Evolutionary conservation across 768 basidiomycete species (phyloP).

Genomic region (Pleurotus giganteus): DNA sequence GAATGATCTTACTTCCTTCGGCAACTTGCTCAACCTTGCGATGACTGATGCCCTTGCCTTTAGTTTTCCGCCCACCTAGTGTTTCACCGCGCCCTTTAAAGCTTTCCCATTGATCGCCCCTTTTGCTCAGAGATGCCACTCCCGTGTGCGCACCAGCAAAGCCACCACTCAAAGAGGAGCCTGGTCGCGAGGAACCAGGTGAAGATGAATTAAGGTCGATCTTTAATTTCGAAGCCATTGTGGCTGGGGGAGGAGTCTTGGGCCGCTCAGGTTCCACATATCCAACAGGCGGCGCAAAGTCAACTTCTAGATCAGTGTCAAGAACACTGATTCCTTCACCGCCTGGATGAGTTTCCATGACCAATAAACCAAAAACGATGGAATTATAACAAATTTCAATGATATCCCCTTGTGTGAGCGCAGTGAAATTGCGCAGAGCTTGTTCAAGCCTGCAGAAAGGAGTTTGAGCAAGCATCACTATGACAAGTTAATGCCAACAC

Average conservation of each 20-base stretch:
- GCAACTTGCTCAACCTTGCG: constrained; percentile 79
- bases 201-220: constrained; percentile 88
- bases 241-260: constrained; percentile 74
- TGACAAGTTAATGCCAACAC: constrained; percentile 26
- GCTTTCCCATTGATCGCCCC: constrained; percentile 85
- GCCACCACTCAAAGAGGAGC: constrained; percentile 68
- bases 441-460: constrained; percentile 74
- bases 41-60: constrained; percentile 89
- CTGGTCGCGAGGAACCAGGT: constrained; percentile 82
- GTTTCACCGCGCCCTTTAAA: constrained; percentile 97
- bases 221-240: constrained; percentile 96
- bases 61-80: constrained; percentile 86
- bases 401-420: constrained; percentile 92
- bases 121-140: constrained; percentile 60
- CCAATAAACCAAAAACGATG: constrained; percentile 90
- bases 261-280: constrained; percentile 94
- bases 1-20: constrained; percentile 81
- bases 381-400: constrained; percentile 98
- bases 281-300: constrained; percentile 90
- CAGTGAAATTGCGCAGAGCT: constrained; percentile 89
- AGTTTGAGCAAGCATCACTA: constrained; percentile 3
- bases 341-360: constrained; percentile 91
- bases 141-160: constrained; percentile 54
- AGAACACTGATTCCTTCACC: constrained; percentile 86
- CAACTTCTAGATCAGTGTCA: constrained; percentile 97